phyloP scores from a whole-genome alignment of 164 flowering plant species.

The Saururus chinensis region DNA sequence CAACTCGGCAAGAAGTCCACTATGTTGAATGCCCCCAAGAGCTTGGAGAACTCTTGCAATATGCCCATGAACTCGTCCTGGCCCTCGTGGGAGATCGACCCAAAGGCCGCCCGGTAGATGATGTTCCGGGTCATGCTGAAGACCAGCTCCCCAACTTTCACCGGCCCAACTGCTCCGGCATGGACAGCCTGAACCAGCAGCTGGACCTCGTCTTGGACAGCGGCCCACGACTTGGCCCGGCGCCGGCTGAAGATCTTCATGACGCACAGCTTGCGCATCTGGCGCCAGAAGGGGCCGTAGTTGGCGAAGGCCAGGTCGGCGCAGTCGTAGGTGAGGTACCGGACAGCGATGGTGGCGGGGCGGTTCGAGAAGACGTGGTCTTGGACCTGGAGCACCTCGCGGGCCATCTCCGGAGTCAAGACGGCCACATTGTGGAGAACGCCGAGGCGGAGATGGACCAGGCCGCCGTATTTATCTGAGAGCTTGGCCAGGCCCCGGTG shows the following conservation, averaged over 20 bases:
- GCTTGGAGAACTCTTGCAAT: constrained; percentile 68
- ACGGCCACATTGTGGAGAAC: constrained; percentile 44
- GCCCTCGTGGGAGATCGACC: constrained; percentile 37
- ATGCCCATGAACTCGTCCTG: constrained; percentile 55
- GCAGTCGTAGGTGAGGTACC: constrained; percentile 60
- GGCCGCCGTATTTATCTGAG: constrained; percentile 54
- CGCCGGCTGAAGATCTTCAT: constrained; percentile 73
- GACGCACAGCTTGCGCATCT: constrained; percentile 84
- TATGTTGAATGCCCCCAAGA: constrained; percentile 68
- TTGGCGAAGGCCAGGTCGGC: constrained; percentile 86
- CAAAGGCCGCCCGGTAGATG: constrained; percentile 65
- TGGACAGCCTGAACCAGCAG: constrained; percentile 16
- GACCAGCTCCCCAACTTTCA: constrained; percentile 55
- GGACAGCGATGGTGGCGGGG: constrained; percentile 57
- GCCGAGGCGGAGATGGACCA: constrained; percentile 55
- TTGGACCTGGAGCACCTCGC: constrained; percentile 61
- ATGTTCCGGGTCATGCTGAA: constrained; percentile 49
- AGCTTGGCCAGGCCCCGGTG: constrained; percentile 75
- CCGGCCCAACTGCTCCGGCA: constrained; percentile 17
- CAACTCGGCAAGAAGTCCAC: constrained; percentile 66
- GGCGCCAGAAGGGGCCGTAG: constrained; percentile 93
- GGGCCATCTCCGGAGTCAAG: constrained; percentile 53
- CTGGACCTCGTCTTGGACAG: constrained; percentile 73
- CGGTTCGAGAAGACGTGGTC: constrained; percentile 71
- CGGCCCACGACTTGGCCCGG: constrained; percentile 72